Evolutionary conservation across 441 rosid species (phyloP).

Genomic region (Populus hybrid): DNA sequence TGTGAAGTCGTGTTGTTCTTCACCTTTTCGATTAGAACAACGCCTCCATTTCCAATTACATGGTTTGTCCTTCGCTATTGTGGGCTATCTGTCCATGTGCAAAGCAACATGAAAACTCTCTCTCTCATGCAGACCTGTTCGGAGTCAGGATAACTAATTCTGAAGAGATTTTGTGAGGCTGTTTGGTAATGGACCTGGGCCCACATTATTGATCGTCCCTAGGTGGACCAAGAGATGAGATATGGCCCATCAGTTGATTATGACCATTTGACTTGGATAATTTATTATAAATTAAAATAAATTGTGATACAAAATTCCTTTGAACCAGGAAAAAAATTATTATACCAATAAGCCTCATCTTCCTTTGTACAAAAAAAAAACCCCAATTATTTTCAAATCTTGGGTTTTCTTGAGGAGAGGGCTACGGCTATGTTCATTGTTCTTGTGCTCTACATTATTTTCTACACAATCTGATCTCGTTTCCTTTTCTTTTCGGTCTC

Average conservation of each 20-base stretch:
- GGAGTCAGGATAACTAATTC: conserved; percentile 9
- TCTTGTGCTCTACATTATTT: conserved; percentile 15
- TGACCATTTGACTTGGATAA: conserved; percentile 24
- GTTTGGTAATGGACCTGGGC: conserved; percentile 24
- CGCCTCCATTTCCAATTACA: neutral
- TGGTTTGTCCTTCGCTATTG: neutral
- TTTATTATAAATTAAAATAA: conserved; percentile 6
- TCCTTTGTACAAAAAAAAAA: conserved; percentile 29
- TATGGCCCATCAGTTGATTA: conserved; percentile 31
- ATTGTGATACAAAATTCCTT: neutral
- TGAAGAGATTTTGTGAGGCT: conserved; percentile 18
- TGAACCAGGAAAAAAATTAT: conserved; percentile 3
- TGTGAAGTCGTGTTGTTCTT: neutral
- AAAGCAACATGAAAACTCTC: conserved; percentile 19
- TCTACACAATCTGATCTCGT: conserved; percentile 15
- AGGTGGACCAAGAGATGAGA: conserved; percentile 19
- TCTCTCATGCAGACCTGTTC: conserved; percentile 1
- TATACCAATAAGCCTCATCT: conserved; percentile 53
- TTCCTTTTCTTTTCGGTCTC: neutral
- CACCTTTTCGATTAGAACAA: neutral
- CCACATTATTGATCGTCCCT: conserved; percentile 33
- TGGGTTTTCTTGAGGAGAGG: conserved; percentile 48
- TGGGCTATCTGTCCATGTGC: conserved; percentile 45
- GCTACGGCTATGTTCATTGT: conserved; percentile 23
- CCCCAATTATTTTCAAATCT: conserved; percentile 22